phyloP scores from a whole-genome alignment of 306 rosid genomes.

The Corylus americana region DNA sequence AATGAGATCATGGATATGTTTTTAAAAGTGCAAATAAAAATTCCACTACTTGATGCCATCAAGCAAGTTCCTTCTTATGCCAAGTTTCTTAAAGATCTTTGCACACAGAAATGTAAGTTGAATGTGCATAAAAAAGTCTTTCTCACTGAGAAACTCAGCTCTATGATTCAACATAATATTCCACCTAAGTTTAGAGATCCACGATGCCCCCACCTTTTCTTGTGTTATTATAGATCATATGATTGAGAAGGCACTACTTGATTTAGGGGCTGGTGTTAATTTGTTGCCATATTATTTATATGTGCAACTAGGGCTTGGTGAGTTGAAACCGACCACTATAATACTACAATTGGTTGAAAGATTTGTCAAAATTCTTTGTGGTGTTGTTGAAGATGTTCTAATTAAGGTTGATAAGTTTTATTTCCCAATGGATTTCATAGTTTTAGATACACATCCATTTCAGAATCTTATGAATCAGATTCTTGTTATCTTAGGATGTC shows the following conservation, averaged over 20 bases:
- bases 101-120: too few relatives aligned
- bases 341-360: background rate
- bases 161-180: background rate
- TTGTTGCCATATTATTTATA: background rate
- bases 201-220: background rate
- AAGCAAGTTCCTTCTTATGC: too few relatives aligned
- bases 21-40: too few relatives aligned
- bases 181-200: background rate
- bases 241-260: background rate
- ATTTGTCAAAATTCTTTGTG: background rate
- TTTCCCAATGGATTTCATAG: background rate
- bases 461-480: background rate
- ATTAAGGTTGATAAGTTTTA: background rate
- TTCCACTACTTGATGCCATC: too few relatives aligned
- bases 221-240: background rate
- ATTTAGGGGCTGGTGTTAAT: conserved; percentile 12
- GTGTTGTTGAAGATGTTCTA: background rate
- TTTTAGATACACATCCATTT: background rate
- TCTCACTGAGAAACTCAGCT: background rate
- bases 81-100: too few relatives aligned
- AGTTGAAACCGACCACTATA: background rate
- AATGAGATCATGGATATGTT: too few relatives aligned
- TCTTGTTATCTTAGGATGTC: background rate
- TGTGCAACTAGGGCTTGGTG: background rate
- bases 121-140: too few relatives aligned